These are phyloP conservation scores for Tulasnella sp. DNA, from an alignment of 768 basidiomycete genomes.

Conservation along the genomic window DNA sequence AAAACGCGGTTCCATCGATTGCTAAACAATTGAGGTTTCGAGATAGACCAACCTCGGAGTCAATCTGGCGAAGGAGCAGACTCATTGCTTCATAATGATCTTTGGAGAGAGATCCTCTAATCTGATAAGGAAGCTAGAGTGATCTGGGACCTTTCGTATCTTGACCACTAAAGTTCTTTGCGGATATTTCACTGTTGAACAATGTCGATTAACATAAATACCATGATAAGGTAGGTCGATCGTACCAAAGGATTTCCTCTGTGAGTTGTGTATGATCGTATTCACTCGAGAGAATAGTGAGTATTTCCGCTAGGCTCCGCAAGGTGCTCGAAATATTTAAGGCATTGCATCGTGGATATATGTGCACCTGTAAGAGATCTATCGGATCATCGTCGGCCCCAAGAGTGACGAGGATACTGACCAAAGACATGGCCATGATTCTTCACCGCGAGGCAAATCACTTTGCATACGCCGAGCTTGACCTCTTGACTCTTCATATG, in stretches of 20 bases:
- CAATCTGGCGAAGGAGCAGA: conserved; percentile 69
- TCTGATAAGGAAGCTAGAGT: conserved; percentile 66
- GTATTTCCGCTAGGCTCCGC: conserved; percentile 83
- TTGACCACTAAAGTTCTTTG: conserved; percentile 59
- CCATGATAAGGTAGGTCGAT: too few species aligned
- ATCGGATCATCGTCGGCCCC: too few species aligned
- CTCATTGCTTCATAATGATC: conserved; percentile 77
- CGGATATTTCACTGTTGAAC: conserved; percentile 61
- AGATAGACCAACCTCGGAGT: conserved; percentile 58
- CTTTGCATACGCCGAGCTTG: conserved; percentile 65
- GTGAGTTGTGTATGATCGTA: conserved; percentile 82
- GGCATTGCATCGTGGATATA: conserved; percentile 76
- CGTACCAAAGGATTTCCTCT: conserved; percentile 66
- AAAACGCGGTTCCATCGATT: background rate
- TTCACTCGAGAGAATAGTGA: conserved; percentile 64
- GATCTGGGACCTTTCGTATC: conserved; percentile 80
- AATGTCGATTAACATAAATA: too few species aligned
- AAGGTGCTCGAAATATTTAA: conserved; percentile 91
- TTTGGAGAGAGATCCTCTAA: conserved; percentile 71
- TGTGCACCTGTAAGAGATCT: conserved; percentile 49
- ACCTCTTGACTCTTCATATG: conserved; percentile 75
- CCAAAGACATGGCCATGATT: conserved; percentile 72
- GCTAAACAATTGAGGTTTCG: background rate
- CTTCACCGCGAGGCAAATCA: conserved; percentile 85
- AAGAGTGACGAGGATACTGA: conserved; percentile 1